A percentile compares a stretch with the other conserved stretches of the same genome.
Conservation (phyloP, 192 early-diverging fungal genomes). For the Coemansia sp. region DNA sequence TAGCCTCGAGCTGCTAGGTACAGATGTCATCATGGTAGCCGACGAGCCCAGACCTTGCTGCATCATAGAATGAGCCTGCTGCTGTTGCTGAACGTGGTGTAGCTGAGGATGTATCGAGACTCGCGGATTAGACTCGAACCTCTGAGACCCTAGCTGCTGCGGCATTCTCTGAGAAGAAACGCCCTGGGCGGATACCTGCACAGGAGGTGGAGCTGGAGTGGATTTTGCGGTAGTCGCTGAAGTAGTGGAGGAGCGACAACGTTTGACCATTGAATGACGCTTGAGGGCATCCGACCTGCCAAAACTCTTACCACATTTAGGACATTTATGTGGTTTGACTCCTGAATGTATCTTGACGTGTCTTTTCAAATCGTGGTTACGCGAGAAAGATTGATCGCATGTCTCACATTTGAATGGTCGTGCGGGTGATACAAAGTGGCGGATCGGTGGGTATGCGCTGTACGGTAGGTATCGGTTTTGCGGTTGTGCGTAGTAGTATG, state of each 20-base stretch:
- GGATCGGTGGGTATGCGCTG: constrained; percentile 47
- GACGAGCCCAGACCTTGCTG: constrained; percentile 11
- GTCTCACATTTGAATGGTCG: constrained; percentile 59
- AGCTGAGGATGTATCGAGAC: constrained; percentile 4
- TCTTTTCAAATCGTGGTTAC: constrained; percentile 74
- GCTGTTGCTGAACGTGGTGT: constrained; percentile 18
- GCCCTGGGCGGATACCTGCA: background rate
- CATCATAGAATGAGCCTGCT: constrained; percentile 10
- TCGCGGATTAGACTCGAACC: constrained; percentile 4
- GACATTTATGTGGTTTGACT: constrained; percentile 75
- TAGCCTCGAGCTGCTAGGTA: constrained; percentile 33
- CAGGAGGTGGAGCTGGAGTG: background rate
- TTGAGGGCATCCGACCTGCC: constrained; percentile 73
- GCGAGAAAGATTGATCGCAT: constrained; percentile 63
- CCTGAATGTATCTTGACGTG: constrained; percentile 77
- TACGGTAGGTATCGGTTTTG: constrained; percentile 51
- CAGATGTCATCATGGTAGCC: constrained; percentile 16
- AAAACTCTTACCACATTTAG: constrained; percentile 73
- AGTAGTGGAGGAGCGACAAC: constrained; percentile 50
- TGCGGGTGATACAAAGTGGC: constrained; percentile 56
- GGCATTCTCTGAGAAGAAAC: constrained; percentile 6
- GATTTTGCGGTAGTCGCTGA: constrained; percentile 6
- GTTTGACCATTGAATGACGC: constrained; percentile 65
- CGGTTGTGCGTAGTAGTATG: constrained; percentile 52
- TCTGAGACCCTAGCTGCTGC: background rate